Conservation (phyloP, 2,329 filamentous ascomycete genomes). For the Fusarium sp. region DNA sequence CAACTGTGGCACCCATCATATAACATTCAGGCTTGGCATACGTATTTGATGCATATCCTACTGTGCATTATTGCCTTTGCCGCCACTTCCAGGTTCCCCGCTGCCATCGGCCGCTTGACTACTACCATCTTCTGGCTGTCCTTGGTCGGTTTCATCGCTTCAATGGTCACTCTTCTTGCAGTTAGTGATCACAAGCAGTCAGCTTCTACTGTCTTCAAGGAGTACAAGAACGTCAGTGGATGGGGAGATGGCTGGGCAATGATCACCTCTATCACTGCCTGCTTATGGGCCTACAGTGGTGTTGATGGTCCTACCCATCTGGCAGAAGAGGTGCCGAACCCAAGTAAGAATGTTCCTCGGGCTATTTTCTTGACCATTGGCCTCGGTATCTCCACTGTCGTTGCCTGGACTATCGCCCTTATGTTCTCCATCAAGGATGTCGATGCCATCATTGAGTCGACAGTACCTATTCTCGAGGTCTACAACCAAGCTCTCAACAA, state of each 20-base stretch:
- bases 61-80: slow-evolving; percentile 38
- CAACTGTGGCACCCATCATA: slow-evolving; percentile 36
- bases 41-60: slow-evolving; percentile 40
- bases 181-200: slow-evolving; percentile 38
- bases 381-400: slow-evolving; percentile 34
- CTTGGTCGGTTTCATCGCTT: slow-evolving; percentile 38
- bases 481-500: slow-evolving; percentile 41
- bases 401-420: slow-evolving; percentile 40
- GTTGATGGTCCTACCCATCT: slow-evolving; percentile 38
- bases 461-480: slow-evolving; percentile 40
- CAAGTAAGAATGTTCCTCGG: slow-evolving; percentile 40
- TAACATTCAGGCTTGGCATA: slow-evolving; percentile 38
- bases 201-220: slow-evolving; percentile 25
- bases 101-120: slow-evolving; percentile 39
- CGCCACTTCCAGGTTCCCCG: slow-evolving; percentile 32
- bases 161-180: slow-evolving; percentile 32
- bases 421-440: slow-evolving; percentile 42
- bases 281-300: slow-evolving; percentile 40
- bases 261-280: slow-evolving; percentile 38
- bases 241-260: slow-evolving; percentile 43
- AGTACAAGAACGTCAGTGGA: slow-evolving; percentile 40
- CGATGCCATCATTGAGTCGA: slow-evolving; percentile 37
- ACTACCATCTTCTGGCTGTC: slow-evolving; percentile 39
- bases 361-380: slow-evolving; percentile 41
- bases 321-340: slow-evolving; percentile 41